Percentiles rank a stretch among this genome's conserved stretches.
phyloP scores from a whole-genome alignment of 495 filamentous ascomycete genomes.

The Xylaria castorea region DNA sequence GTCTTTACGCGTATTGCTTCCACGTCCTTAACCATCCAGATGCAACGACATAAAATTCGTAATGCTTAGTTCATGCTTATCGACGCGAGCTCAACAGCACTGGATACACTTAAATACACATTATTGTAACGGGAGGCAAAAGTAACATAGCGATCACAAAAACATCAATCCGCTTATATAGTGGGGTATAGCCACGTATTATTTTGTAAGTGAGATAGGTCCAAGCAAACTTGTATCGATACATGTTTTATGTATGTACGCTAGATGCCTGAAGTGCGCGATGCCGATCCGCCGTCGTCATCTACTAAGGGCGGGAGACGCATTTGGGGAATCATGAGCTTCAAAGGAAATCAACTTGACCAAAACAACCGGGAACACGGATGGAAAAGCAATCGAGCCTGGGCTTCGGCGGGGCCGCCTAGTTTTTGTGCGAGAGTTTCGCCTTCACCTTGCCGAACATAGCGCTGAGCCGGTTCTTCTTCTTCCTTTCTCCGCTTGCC shows the following conservation, averaged over 20 bases:
- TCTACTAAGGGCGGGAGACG: slow-evolving; percentile 37
- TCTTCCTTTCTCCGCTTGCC: slow-evolving; percentile 53
- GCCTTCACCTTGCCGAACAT: slow-evolving; percentile 66
- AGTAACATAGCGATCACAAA: not conserved
- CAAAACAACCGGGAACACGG: slow-evolving; percentile 32
- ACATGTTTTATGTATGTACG: slow-evolving; percentile 34
- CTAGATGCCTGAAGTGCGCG: slow-evolving; percentile 30
- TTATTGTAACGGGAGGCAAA: not conserved
- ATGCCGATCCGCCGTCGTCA: slow-evolving; percentile 36
- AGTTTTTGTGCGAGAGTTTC: slow-evolving; percentile 51
- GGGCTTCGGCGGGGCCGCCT: not conserved
- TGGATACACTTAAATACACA: not conserved
- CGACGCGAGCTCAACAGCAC: not conserved
- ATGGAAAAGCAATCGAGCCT: slow-evolving; percentile 7
- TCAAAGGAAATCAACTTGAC: slow-evolving; percentile 39
- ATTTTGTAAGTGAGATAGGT: not conserved
- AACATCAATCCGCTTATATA: not conserved
- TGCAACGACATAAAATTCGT: not conserved
- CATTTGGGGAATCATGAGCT: slow-evolving; percentile 51
- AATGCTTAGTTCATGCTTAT: not conserved
- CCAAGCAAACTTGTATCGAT: slow-evolving; percentile 32
- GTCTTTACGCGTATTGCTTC: not conserved
- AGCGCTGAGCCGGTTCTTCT: slow-evolving; percentile 65
- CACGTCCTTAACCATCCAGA: not conserved
- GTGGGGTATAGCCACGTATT: not conserved